Evolutionary conservation across 2,329 filamentous ascomycete species (phyloP).

Genomic region (Rhinocladiella similis): DNA sequence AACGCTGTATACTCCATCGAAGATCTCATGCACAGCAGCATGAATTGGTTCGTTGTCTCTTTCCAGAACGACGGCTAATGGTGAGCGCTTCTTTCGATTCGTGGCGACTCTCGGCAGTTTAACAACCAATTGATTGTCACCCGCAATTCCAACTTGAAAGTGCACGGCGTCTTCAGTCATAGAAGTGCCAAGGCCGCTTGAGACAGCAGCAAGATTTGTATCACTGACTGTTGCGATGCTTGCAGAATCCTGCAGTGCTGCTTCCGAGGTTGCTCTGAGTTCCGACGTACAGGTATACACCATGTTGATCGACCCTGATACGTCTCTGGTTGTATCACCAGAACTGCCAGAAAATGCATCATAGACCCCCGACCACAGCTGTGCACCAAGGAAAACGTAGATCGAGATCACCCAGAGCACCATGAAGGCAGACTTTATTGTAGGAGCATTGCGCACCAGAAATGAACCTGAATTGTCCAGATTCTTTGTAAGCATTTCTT

Average conservation of each 20-base stretch:
- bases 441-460: not conserved
- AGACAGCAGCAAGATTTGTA: constrained; percentile 4
- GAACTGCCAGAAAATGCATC: not conserved
- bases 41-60: constrained; percentile 43
- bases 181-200: not conserved
- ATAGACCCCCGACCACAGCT: constrained; percentile 9
- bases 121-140: constrained; percentile 15
- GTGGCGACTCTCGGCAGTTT: constrained; percentile 16
- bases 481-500: not conserved
- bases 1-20: constrained; percentile 56
- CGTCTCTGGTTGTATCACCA: not conserved
- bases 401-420: constrained; percentile 12
- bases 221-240: not conserved
- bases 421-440: constrained; percentile 10
- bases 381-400: constrained; percentile 12
- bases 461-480: not conserved
- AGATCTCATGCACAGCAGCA: constrained; percentile 50
- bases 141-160: constrained; percentile 18
- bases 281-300: not conserved
- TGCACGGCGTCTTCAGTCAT: constrained; percentile 12
- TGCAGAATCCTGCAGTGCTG: not conserved
- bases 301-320: not conserved
- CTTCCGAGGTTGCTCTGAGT: not conserved
- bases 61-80: constrained; percentile 51
- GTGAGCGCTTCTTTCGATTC: constrained; percentile 41